phyloP scores from a whole-genome alignment of 495 filamentous ascomycete genomes.

The Podospora conica region DNA sequence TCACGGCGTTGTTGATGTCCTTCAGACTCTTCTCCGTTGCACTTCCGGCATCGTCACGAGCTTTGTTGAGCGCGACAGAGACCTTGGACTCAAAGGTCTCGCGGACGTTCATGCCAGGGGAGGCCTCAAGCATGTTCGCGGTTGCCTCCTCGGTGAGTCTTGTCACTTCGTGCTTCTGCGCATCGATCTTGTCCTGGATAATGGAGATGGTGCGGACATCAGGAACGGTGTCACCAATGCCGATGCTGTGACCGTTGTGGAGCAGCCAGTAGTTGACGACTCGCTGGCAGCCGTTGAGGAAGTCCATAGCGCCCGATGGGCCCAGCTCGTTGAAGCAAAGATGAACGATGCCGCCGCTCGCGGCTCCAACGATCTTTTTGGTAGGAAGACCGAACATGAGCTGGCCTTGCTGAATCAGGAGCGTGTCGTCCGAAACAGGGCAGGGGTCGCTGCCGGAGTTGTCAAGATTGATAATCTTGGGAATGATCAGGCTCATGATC shows the following conservation, averaged over 20 bases:
- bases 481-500: conserved; percentile 88
- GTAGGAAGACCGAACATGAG: conserved; percentile 82
- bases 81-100: conserved; percentile 97
- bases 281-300: conserved; percentile 91
- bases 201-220: conserved; percentile 73
- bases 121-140: conserved; percentile 74
- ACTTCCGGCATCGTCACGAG: conserved; percentile 94
- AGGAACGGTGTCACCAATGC: conserved; percentile 97
- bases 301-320: conserved; percentile 71
- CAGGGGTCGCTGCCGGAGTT: conserved; percentile 53
- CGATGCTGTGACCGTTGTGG: conserved; percentile 97
- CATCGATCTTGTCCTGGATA: conserved; percentile 70
- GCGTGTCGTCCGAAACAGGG: conserved; percentile 70
- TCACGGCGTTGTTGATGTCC: conserved; percentile 89
- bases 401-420: conserved; percentile 80
- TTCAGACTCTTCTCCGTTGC: conserved; percentile 85
- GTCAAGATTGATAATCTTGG: conserved; percentile 73
- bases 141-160: conserved; percentile 69
- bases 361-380: conserved; percentile 91
- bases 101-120: conserved; percentile 96
- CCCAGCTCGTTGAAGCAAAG: conserved; percentile 95
- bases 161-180: conserved; percentile 73
- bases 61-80: conserved; percentile 84
- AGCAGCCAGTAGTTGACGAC: conserved; percentile 96
- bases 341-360: conserved; percentile 82